Evolutionary conservation across 768 basidiomycete genomes (phyloP).

Genomic region (Pulveroboletus frians): DNA sequence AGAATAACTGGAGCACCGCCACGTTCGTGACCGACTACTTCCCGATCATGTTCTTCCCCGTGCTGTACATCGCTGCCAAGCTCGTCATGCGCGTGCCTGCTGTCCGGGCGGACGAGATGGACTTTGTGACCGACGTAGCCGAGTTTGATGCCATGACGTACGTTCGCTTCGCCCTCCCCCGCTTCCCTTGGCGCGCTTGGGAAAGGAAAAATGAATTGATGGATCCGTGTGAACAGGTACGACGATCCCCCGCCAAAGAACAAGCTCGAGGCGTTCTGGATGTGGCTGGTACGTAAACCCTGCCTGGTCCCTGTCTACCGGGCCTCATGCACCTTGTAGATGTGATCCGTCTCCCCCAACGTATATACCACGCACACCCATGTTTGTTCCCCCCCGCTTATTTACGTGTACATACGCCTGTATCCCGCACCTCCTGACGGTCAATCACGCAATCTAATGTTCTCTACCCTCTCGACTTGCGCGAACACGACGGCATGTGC

Average conservation of each 20-base stretch:
- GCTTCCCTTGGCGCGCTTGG: too few species aligned
- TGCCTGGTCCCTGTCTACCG: too few species aligned
- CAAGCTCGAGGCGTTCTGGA: slow-evolving; percentile 23
- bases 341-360: too few species aligned
- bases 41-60: slow-evolving; percentile 41
- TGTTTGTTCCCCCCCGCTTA: too few species aligned
- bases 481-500: too few species aligned
- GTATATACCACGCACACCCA: too few species aligned
- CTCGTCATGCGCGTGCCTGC: slow-evolving; percentile 6
- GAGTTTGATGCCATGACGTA: slow-evolving; percentile 30
- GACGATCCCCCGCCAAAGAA: slow-evolving; percentile 29
- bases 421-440: too few species aligned
- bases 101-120: slow-evolving; percentile 20
- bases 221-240: slow-evolving; percentile 7
- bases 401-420: too few species aligned
- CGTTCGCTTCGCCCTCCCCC: neutral
- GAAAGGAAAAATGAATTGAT: neutral
- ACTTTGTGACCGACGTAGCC: slow-evolving; percentile 20
- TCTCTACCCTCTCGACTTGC: too few species aligned
- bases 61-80: slow-evolving; percentile 36
- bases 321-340: too few species aligned
- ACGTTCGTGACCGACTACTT: slow-evolving; percentile 42
- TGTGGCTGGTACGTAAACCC: slow-evolving; percentile 21
- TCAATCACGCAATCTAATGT: too few species aligned
- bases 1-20: slow-evolving; percentile 34